Evolutionary conservation across 78 protist species (phyloP).

Genomic region (Speleostelium caveatum): DNA sequence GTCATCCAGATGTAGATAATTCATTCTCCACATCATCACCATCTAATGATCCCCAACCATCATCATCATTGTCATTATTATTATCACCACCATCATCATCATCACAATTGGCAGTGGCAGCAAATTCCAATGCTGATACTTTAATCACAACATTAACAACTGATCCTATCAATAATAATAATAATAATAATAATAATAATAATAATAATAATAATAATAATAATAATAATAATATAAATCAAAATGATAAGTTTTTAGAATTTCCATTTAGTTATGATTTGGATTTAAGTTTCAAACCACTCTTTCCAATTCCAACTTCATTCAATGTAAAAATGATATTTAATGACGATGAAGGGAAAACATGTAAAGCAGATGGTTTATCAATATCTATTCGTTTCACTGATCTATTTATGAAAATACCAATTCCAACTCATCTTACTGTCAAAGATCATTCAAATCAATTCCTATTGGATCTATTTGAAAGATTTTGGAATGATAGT

Average conservation of each 20-base stretch:
- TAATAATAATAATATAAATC: no score
- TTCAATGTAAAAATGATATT: constrained; percentile 44
- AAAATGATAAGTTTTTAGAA: neutral
- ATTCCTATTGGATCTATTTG: constrained; percentile 15
- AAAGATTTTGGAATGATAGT: constrained; percentile 30
- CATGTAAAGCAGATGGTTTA: constrained; percentile 62
- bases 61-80: neutral
- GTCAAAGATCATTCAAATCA: neutral
- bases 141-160: neutral
- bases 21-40: neutral
- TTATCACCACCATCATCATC: neutral
- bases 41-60: no score
- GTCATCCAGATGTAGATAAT: constrained; percentile 14
- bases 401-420: constrained; percentile 44
- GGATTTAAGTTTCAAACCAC: constrained; percentile 52
- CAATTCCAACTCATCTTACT: constrained; percentile 14
- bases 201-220: no score
- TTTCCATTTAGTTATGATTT: constrained; percentile 66
- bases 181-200: neutral
- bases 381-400: constrained; percentile 23
- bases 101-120: neutral
- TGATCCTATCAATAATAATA: neutral
- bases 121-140: neutral
- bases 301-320: constrained; percentile 44
- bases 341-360: constrained; percentile 75